Evolutionary conservation across 768 basidiomycete genomes (phyloP).

Genomic region (Trametes sanguinea): DNA sequence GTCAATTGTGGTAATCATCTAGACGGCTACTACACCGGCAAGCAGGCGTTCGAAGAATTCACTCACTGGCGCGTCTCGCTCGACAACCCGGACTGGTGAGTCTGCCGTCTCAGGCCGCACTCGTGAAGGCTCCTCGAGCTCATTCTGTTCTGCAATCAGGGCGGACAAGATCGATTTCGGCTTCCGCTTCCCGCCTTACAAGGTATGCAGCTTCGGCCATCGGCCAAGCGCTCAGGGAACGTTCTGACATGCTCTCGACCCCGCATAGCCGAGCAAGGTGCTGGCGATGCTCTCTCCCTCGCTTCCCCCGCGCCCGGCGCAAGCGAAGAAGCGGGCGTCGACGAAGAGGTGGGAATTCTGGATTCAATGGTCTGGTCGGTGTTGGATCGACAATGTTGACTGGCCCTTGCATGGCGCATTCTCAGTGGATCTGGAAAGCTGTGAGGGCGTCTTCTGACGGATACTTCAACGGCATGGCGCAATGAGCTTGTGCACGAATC

Average conservation of each 20-base stretch:
- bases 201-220: background rate
- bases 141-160: background rate
- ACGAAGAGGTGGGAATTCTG: background rate
- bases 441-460: too few relatives aligned
- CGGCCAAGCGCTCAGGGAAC: background rate
- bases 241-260: background rate
- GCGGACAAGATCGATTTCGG: background rate
- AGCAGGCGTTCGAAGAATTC: constrained; percentile 74
- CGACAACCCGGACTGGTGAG: constrained; percentile 42
- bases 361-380: too few relatives aligned
- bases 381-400: too few relatives aligned
- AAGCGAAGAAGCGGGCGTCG: background rate
- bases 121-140: background rate
- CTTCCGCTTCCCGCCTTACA: background rate
- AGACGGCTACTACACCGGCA: constrained; percentile 73
- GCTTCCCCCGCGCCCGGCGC: background rate
- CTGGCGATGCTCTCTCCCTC: background rate
- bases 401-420: too few relatives aligned
- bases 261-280: background rate
- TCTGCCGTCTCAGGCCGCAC: background rate
- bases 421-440: too few relatives aligned
- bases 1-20: constrained; percentile 23
- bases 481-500: too few relatives aligned
- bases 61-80: constrained; percentile 67
- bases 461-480: too few relatives aligned